Evolutionary conservation across 2,329 filamentous ascomycete species (phyloP).

Genomic region (Apiospora sp.): DNA sequence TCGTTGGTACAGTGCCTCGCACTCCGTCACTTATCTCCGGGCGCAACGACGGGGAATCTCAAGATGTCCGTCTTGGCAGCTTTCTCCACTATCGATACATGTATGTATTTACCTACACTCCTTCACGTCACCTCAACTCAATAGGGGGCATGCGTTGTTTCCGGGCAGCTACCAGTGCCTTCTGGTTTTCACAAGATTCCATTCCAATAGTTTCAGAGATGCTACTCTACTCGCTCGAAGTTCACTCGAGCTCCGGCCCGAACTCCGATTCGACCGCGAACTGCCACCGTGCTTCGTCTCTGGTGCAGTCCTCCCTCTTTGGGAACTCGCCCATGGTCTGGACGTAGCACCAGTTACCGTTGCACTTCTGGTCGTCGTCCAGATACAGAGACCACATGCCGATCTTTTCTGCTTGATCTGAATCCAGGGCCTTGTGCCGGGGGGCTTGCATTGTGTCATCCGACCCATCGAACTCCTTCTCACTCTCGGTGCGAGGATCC

Average conservation of each 20-base stretch:
- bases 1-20: background rate
- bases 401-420: background rate
- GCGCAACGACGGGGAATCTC: background rate
- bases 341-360: background rate
- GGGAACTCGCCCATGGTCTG: background rate
- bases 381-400: background rate
- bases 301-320: background rate
- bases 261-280: too few species aligned
- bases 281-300: background rate
- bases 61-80: background rate
- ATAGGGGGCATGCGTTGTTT: background rate
- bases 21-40: background rate
- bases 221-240: too few species aligned
- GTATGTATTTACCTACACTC: background rate
- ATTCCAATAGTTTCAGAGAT: too few species aligned
- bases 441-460: background rate
- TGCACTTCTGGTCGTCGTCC: background rate
- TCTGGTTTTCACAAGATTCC: background rate
- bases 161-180: background rate
- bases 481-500: background rate
- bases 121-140: background rate
- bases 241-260: too few species aligned
- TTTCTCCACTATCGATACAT: background rate
- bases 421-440: background rate
- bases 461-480: background rate